Evolutionary conservation across 768 basidiomycete species (phyloP).

Genomic region (Mycena chlorophos): DNA sequence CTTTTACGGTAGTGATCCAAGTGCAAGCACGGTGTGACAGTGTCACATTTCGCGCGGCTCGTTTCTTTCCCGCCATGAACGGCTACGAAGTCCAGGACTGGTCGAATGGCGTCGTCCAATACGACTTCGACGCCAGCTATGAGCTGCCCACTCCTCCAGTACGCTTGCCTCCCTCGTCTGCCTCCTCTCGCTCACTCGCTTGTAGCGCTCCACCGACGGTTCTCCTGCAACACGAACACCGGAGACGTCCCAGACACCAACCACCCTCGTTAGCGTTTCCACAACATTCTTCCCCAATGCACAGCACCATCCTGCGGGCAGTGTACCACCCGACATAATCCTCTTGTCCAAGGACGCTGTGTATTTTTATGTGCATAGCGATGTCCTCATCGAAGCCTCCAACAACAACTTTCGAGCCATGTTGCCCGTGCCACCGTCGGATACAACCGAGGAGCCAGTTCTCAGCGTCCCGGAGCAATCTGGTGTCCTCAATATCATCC

Average conservation of each 20-base stretch:
- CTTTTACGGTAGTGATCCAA: not conserved
- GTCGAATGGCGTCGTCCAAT: slow-evolving; percentile 30
- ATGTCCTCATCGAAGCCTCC: slow-evolving; percentile 58
- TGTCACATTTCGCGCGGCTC: slow-evolving; percentile 6
- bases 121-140: slow-evolving; percentile 18
- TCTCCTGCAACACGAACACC: slow-evolving; percentile 42
- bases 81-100: slow-evolving; percentile 35
- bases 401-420: slow-evolving; percentile 63
- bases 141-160: slow-evolving; percentile 67
- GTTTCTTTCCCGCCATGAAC: slow-evolving; percentile 14
- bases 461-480: slow-evolving; percentile 62
- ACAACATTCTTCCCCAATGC: slow-evolving; percentile 80
- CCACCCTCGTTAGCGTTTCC: slow-evolving; percentile 67
- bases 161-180: slow-evolving; percentile 25
- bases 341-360: slow-evolving; percentile 74
- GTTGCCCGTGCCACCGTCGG: slow-evolving; percentile 45
- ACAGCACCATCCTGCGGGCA: slow-evolving; percentile 50
- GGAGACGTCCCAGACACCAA: slow-evolving; percentile 35
- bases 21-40: slow-evolving; percentile 16
- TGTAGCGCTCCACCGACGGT: slow-evolving; percentile 48
- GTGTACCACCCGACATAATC: slow-evolving; percentile 64
- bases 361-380: slow-evolving; percentile 79
- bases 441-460: slow-evolving; percentile 49
- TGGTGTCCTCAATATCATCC: slow-evolving; percentile 63
- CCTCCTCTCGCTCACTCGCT: slow-evolving; percentile 3